Evolutionary conservation across 495 filamentous ascomycete species (phyloP).

Genomic region (Podospora pseudoanserina): DNA sequence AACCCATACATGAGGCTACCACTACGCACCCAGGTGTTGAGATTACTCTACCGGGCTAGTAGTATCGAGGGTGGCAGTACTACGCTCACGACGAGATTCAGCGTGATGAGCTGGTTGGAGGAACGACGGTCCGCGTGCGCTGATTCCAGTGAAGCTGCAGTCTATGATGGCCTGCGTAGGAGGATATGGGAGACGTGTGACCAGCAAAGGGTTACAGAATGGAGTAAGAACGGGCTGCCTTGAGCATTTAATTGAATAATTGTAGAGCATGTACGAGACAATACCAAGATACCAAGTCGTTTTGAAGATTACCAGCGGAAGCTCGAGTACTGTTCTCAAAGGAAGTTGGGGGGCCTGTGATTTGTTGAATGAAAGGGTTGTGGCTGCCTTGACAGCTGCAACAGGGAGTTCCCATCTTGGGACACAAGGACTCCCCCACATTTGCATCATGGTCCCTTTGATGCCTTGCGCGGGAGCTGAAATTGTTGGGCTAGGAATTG

Average conservation of each 20-base stretch:
- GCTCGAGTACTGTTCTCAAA: not conserved
- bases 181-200: constrained; percentile 70
- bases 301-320: not conserved
- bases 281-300: not conserved
- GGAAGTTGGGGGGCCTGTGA: not conserved
- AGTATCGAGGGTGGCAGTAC: constrained; percentile 75
- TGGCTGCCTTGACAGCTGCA: not conserved
- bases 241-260: not conserved
- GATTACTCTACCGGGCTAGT: constrained; percentile 68
- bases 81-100: constrained; percentile 79
- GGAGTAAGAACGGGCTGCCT: constrained; percentile 56
- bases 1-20: constrained; percentile 59
- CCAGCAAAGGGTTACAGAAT: constrained; percentile 58
- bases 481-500: not conserved
- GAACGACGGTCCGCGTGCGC: constrained; percentile 43
- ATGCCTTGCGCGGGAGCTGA: not conserved
- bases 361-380: not conserved
- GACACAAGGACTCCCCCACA: not conserved
- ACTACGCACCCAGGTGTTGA: constrained; percentile 64
- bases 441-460: not conserved
- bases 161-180: constrained; percentile 56
- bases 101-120: constrained; percentile 76
- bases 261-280: not conserved
- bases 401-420: not conserved
- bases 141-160: constrained; percentile 42